Evolutionary conservation across 768 basidiomycete genomes (phyloP).

Genomic region (Boletellus ananiceps): DNA sequence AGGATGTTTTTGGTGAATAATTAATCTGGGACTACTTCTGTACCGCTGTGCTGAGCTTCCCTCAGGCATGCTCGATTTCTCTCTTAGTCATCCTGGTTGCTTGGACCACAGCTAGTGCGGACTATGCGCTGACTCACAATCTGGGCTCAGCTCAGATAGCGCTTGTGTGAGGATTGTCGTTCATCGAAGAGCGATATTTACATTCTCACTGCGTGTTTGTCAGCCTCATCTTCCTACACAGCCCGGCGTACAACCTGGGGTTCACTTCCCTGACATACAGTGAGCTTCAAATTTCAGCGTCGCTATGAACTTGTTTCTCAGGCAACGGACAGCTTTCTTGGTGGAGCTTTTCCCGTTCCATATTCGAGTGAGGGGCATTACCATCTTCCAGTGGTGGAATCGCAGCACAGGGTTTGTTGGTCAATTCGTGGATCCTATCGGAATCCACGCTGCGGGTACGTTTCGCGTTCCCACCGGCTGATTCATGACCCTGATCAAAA

Average conservation of each 20-base stretch:
- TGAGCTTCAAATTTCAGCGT: no score
- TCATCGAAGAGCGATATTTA: background rate
- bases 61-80: constrained; percentile 13
- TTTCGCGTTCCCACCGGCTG: background rate
- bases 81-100: constrained; percentile 11
- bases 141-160: constrained; percentile 3
- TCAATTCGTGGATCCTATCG: constrained; percentile 16
- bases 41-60: background rate
- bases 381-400: constrained; percentile 56
- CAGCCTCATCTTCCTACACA: constrained; percentile 20
- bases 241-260: constrained; percentile 13
- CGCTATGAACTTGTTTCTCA: no score
- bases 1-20: constrained; percentile 12
- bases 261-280: constrained; percentile 1
- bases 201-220: background rate
- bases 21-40: background rate
- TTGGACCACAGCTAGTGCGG: constrained; percentile 18
- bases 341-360: constrained; percentile 69
- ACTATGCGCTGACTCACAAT: constrained; percentile 14
- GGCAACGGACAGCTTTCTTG: constrained; percentile 42
- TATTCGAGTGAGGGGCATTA: constrained; percentile 55
- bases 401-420: constrained; percentile 30
- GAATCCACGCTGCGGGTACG: constrained; percentile 8
- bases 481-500: no score
- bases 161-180: constrained; percentile 4